Percentiles rank a stretch among this genome's conserved stretches.
These are phyloP conservation scores for Penicillium concentricum DNA, from an alignment of 2,329 filamentous ascomycete species.

Conservation along the genomic window DNA sequence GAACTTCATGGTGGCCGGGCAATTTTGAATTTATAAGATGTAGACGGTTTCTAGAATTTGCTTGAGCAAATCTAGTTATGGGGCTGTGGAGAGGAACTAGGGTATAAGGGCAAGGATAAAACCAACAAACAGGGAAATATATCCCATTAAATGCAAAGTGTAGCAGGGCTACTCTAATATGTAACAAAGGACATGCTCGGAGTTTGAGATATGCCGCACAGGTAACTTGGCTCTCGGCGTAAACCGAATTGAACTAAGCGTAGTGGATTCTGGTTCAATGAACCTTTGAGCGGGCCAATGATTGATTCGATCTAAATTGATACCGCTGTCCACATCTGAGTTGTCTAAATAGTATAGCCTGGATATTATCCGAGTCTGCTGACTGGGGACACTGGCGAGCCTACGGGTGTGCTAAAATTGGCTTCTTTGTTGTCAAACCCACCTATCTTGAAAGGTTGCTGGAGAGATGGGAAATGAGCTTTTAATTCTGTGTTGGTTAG, in stretches of 20 bases:
- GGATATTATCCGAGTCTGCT: conserved; percentile 1
- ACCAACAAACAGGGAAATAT: not conserved
- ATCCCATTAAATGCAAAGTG: not conserved
- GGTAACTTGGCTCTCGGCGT: not conserved
- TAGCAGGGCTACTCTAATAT: not conserved
- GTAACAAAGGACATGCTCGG: conserved; percentile 2
- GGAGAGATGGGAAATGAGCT: not conserved
- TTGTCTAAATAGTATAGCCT: not conserved
- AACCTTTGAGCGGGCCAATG: not conserved
- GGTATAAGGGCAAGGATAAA: not conserved
- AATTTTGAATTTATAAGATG: not conserved
- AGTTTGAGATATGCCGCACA: conserved; percentile 2
- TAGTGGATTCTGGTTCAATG: not conserved
- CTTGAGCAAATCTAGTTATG: not conserved
- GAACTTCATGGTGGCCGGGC: conserved; percentile 3
- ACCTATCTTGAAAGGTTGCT: conserved; percentile 6
- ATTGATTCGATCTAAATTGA: not conserved
- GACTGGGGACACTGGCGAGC: not conserved
- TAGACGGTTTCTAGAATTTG: not conserved
- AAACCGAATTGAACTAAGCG: not conserved
- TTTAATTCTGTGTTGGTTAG: not conserved
- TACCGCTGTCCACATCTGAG: not conserved
- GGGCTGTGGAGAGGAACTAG: not conserved
- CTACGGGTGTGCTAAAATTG: conserved; percentile 9
- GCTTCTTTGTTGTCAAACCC: conserved; percentile 17